Percentiles rank a stretch among this genome's conserved stretches.
phyloP scores from a whole-genome alignment of 495 filamentous ascomycete species.

The Penicillium verhagenii region DNA sequence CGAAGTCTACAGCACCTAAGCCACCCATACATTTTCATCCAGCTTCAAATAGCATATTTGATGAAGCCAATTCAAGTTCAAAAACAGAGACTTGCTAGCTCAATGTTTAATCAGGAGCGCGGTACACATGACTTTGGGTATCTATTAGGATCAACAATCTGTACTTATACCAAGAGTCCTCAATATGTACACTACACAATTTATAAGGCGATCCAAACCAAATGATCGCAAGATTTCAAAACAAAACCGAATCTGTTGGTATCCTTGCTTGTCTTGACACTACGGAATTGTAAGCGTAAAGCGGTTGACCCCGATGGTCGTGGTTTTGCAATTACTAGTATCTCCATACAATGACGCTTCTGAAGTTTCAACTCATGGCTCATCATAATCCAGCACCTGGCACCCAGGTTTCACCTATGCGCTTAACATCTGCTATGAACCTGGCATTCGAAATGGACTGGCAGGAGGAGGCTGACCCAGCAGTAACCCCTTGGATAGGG shows the following conservation, averaged over 20 bases:
- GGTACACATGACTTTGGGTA: too few relatives aligned
- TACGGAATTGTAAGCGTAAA: not conserved
- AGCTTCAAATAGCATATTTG: not conserved
- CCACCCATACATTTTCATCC: not conserved
- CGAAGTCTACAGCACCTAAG: constrained; percentile 22
- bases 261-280: not conserved
- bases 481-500: constrained; percentile 37
- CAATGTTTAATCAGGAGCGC: too few relatives aligned
- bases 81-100: too few relatives aligned
- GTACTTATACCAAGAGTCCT: not conserved
- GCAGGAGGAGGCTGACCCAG: constrained; percentile 29
- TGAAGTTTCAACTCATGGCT: not conserved
- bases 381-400: constrained; percentile 50
- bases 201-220: not conserved
- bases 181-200: not conserved
- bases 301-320: not conserved
- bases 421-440: constrained; percentile 78
- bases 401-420: constrained; percentile 71
- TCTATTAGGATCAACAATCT: too few relatives aligned
- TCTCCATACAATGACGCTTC: not conserved
- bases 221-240: not conserved
- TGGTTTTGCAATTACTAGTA: not conserved
- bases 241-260: not conserved
- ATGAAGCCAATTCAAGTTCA: not conserved
- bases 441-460: constrained; percentile 74